phyloP scores from a whole-genome alignment of 1,284 basidiomycete species.

The Tausonia pullulans region DNA sequence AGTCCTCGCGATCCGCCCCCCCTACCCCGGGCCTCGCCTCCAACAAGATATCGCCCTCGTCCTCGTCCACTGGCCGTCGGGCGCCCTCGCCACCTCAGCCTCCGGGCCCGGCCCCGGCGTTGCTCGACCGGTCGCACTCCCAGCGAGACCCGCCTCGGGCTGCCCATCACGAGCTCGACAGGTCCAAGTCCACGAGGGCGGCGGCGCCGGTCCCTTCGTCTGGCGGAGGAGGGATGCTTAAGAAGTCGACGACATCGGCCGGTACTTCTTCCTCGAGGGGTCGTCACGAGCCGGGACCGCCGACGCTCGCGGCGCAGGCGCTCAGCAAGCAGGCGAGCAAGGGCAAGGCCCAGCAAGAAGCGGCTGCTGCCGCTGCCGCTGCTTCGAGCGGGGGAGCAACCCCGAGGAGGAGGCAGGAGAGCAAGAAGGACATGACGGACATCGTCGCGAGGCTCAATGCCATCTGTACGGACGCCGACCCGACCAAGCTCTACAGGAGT shows the following conservation, averaged over 20 bases:
- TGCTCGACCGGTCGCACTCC: slow-evolving; percentile 34
- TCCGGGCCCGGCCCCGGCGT: slow-evolving; percentile 19
- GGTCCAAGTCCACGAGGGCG: slow-evolving; percentile 45
- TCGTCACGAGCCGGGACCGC: slow-evolving; percentile 22
- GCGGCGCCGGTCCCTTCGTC: slow-evolving; percentile 14
- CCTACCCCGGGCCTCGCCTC: slow-evolving; percentile 34
- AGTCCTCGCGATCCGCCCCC: slow-evolving; percentile 15
- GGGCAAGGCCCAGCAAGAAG: slow-evolving; percentile 19
- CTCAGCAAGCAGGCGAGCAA: slow-evolving; percentile 29
- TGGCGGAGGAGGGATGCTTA: slow-evolving; percentile 13
- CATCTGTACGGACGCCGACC: slow-evolving; percentile 96
- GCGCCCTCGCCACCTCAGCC: neutral
- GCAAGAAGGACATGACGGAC: slow-evolving; percentile 77
- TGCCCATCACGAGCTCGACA: slow-evolving; percentile 47
- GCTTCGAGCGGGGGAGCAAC: slow-evolving; percentile 46
- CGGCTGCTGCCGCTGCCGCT: slow-evolving; percentile 19
- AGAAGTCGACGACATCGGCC: slow-evolving; percentile 29
- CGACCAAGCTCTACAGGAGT: slow-evolving; percentile 82
- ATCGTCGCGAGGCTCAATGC: slow-evolving; percentile 81
- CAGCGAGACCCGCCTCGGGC: slow-evolving; percentile 23
- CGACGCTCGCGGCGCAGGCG: slow-evolving; percentile 21
- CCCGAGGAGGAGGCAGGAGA: slow-evolving; percentile 64
- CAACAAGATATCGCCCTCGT: slow-evolving; percentile 21
- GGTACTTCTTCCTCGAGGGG: slow-evolving; percentile 13
- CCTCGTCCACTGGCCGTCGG: slow-evolving; percentile 17